Evolutionary conservation across 495 filamentous ascomycete genomes (phyloP).

Genomic region (Hypoxylon lenormandii): DNA sequence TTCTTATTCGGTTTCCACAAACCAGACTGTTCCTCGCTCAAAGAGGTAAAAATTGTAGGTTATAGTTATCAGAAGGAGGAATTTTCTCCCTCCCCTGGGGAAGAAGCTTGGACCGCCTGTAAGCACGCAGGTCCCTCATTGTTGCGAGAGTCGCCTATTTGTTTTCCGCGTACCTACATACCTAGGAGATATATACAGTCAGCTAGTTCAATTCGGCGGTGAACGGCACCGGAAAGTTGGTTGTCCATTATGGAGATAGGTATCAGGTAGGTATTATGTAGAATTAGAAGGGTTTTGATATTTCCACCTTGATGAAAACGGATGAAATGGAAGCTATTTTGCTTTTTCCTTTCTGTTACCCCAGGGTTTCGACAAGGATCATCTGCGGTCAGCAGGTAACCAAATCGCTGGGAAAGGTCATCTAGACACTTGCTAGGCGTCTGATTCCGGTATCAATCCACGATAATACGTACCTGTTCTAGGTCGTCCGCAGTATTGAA

Average conservation of each 20-base stretch:
- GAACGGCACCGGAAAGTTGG: conserved; percentile 18
- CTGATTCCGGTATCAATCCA: conserved; percentile 10
- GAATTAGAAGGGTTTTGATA: conserved; percentile 3
- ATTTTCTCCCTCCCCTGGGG: background rate
- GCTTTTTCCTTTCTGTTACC: conserved; percentile 3
- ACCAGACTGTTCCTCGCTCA: background rate
- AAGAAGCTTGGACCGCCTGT: conserved; percentile 24
- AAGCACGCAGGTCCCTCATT: conserved; percentile 26
- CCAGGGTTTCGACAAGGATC: conserved; percentile 13
- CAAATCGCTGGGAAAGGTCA: conserved; percentile 17
- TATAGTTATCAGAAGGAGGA: background rate
- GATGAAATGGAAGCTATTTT: background rate
- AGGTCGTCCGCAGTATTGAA: conserved; percentile 10
- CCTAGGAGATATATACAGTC: conserved; percentile 17
- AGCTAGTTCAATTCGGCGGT: conserved; percentile 22
- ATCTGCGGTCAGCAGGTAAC: conserved; percentile 32
- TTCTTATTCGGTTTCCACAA: background rate
- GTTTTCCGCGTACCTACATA: conserved; percentile 12
- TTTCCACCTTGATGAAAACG: background rate
- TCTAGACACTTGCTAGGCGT: conserved; percentile 9
- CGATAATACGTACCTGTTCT: conserved; percentile 2
- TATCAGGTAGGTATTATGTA: too few species aligned
- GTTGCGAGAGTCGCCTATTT: conserved; percentile 17
- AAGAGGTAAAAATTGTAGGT: background rate
- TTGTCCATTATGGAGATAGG: conserved; percentile 3